Evolutionary conservation across 2,329 filamentous ascomycete species (phyloP).

Genomic region (Mollisia scopiformis): DNA sequence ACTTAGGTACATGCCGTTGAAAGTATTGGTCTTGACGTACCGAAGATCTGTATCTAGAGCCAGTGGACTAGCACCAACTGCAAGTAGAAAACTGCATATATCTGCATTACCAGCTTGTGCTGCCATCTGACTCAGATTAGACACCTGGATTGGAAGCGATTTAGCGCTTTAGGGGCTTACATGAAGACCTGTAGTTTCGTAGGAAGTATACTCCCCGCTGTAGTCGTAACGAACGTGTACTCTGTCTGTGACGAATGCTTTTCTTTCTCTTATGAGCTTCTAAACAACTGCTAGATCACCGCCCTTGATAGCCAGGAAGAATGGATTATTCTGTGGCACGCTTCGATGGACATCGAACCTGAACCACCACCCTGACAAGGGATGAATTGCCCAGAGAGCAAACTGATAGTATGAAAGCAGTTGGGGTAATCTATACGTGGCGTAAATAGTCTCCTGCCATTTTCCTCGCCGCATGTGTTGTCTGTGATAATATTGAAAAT

Average conservation of each 20-base stretch:
- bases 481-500: constrained; percentile 1
- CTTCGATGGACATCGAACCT: constrained; percentile 6
- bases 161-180: neutral
- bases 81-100: neutral
- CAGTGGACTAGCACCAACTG: neutral
- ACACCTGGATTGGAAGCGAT: neutral
- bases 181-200: neutral
- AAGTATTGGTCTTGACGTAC: neutral
- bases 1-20: neutral
- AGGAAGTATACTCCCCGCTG: neutral
- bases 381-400: constrained; percentile 6
- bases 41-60: neutral
- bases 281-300: constrained; percentile 8
- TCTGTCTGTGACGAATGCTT: constrained; percentile 4
- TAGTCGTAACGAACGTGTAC: too few species aligned
- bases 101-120: neutral
- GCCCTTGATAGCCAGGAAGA: neutral
- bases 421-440: constrained; percentile 11
- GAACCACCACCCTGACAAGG: constrained; percentile 1
- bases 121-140: neutral
- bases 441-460: neutral
- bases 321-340: neutral
- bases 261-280: constrained; percentile 5
- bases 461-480: neutral
- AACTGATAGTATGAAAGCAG: neutral